A percentile compares a stretch with the other conserved stretches of the same genome.
Conservation (phyloP, 2,329 filamentous ascomycete species). For the Lasiodiplodia gonubiensis region DNA sequence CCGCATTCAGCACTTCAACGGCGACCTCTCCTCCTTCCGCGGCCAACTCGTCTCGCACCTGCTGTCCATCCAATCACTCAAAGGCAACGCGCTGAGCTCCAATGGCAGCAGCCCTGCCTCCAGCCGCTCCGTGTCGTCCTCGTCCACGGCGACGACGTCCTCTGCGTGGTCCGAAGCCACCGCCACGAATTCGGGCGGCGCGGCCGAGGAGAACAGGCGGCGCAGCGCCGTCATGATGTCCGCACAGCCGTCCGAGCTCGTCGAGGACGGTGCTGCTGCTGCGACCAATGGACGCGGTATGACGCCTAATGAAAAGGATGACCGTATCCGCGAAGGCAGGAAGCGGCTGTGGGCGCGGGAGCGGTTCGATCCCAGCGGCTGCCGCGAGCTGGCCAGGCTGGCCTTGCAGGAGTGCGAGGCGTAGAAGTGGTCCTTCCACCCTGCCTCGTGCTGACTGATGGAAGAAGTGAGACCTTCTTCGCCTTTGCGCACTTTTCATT, state of each 20-base stretch:
- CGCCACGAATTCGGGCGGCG: neutral
- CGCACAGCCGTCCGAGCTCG: neutral
- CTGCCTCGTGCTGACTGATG: neutral
- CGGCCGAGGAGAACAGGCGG: neutral
- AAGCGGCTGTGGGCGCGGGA: constrained; percentile 25
- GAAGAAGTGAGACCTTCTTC: neutral
- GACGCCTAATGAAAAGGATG: constrained; percentile 18
- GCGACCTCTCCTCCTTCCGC: constrained; percentile 38
- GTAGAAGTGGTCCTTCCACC: neutral
- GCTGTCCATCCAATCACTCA: constrained; percentile 36
- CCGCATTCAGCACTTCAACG: constrained; percentile 33
- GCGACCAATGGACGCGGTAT: constrained; percentile 10
- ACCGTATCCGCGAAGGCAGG: constrained; percentile 8
- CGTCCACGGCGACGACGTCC: neutral
- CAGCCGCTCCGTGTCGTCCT: neutral
- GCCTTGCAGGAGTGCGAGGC: constrained; percentile 24
- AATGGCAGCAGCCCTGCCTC: constrained; percentile 22
- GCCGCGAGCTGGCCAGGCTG: constrained; percentile 26
- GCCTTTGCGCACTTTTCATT: neutral
- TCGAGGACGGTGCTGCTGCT: neutral
- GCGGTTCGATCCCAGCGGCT: constrained; percentile 26
- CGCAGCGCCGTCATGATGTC: constrained; percentile 6
- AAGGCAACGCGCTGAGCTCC: constrained; percentile 19
- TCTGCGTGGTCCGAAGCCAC: constrained; percentile 11
- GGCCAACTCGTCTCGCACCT: constrained; percentile 40